phyloP scores from a whole-genome alignment of 2,329 filamentous ascomycete genomes.

The Magnaporthiopsis rhizophila region DNA sequence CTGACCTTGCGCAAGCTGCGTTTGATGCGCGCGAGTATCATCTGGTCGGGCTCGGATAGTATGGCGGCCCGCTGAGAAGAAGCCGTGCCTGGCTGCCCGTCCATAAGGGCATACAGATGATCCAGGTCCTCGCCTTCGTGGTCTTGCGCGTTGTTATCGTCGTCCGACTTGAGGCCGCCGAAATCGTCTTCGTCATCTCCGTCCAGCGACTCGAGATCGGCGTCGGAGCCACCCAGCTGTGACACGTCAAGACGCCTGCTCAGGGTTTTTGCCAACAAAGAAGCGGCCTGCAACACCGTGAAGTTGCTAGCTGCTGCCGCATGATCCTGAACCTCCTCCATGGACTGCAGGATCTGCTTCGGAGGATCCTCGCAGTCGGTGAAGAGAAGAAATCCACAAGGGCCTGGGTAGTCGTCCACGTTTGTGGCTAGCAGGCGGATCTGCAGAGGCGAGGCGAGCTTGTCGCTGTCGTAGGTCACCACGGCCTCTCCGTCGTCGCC shows the following conservation, averaged over 20 bases:
- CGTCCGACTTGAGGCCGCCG: constrained; percentile 16
- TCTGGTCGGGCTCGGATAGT: neutral
- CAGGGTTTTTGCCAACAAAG: constrained; percentile 33
- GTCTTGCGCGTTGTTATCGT: constrained; percentile 19
- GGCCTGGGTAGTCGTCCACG: constrained; percentile 29
- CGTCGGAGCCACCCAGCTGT: constrained; percentile 16
- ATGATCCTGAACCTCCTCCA: constrained; percentile 37
- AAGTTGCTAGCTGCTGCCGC: constrained; percentile 35
- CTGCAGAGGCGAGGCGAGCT: constrained; percentile 20
- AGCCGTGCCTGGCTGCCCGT: neutral
- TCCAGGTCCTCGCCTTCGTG: constrained; percentile 12
- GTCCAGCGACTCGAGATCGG: constrained; percentile 9
- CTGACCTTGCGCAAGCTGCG: constrained; percentile 55
- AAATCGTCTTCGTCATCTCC: constrained; percentile 16
- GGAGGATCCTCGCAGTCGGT: constrained; percentile 29
- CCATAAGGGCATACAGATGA: neutral
- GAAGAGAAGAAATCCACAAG: constrained; percentile 33
- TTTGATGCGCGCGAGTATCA: constrained; percentile 28
- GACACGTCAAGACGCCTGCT: constrained; percentile 20
- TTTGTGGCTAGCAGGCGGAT: constrained; percentile 27
- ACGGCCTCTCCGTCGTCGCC: constrained; percentile 66
- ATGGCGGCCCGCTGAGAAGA: constrained; percentile 9
- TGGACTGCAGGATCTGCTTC: constrained; percentile 19
- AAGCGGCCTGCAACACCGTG: constrained; percentile 31
- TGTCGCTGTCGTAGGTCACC: constrained; percentile 41